Percentiles rank a stretch among this genome's conserved stretches.
Evolutionary conservation across 2,329 filamentous ascomycete genomes (phyloP).

Genomic region (Ophiostoma sp.): DNA sequence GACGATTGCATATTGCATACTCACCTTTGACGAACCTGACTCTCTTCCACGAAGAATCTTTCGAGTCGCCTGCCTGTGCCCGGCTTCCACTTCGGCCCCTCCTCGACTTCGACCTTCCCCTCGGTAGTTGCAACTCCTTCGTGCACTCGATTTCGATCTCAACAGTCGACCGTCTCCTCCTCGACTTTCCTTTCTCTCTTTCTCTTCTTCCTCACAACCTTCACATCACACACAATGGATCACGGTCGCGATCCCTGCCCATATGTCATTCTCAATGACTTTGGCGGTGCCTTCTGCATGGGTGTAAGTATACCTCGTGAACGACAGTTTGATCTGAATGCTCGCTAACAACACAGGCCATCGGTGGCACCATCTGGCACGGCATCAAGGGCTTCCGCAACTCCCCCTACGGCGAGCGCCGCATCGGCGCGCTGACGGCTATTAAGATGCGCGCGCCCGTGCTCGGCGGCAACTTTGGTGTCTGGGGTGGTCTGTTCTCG

Average conservation of each 20-base stretch:
- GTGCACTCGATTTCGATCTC: neutral
- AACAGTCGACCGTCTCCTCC: neutral
- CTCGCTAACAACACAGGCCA: conserved; percentile 51
- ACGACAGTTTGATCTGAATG: neutral
- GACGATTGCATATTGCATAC: neutral
- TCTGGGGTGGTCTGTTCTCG: conserved; percentile 95
- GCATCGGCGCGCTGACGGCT: conserved; percentile 93
- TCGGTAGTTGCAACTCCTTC: neutral
- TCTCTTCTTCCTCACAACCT: neutral
- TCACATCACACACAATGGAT: conserved; percentile 64
- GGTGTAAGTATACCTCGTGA: too few species aligned
- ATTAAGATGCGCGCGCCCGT: conserved; percentile 97
- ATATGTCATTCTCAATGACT: conserved; percentile 95
- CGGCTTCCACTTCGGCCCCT: neutral
- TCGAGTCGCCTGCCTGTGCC: neutral
- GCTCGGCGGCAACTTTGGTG: conserved; percentile 94
- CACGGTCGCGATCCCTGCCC: conserved; percentile 96
- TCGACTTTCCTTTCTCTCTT: neutral
- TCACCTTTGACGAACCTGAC: too few species aligned
- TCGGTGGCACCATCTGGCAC: conserved; percentile 88
- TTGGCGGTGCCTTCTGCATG: conserved; percentile 67
- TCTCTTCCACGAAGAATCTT: neutral
- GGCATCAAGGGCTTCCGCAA: conserved; percentile 93
- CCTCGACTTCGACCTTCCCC: neutral
- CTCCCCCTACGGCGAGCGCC: conserved; percentile 86